A percentile compares a stretch with the other conserved stretches of the same genome.
These are phyloP conservation scores for Pythium pyrilobum DNA, from an alignment of 352 stramenopile genomes.

Conservation along the genomic window DNA sequence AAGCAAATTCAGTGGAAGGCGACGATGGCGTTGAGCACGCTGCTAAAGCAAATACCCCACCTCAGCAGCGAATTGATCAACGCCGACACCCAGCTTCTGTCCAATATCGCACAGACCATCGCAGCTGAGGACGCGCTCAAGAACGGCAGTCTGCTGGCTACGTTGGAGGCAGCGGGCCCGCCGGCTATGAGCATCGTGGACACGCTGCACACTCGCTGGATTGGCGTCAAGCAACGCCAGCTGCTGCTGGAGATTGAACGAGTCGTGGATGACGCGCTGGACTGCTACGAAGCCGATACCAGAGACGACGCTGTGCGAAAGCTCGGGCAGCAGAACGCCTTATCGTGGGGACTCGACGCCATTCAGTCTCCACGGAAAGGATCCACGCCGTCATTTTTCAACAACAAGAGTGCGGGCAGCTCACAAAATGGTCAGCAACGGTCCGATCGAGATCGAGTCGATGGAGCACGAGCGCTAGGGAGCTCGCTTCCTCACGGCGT, in stretches of 20 bases:
- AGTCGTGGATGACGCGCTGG: slow-evolving; percentile 65
- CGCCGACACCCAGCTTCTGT: slow-evolving; percentile 58
- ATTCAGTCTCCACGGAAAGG: slow-evolving; percentile 72
- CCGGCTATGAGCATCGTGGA: slow-evolving; percentile 2
- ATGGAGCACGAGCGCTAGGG: neutral
- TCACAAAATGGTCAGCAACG: neutral
- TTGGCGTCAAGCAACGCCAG: slow-evolving; percentile 68
- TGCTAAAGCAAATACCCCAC: slow-evolving; percentile 67
- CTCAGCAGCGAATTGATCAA: slow-evolving; percentile 33
- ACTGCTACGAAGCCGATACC: slow-evolving; percentile 50
- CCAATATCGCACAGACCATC: slow-evolving; percentile 49
- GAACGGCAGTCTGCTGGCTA: slow-evolving; percentile 11
- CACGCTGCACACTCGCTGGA: slow-evolving; percentile 58
- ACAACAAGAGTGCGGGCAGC: neutral
- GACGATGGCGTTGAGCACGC: slow-evolving; percentile 58
- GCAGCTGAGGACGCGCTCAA: slow-evolving; percentile 46
- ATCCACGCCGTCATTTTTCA: slow-evolving; percentile 10
- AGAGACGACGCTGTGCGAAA: slow-evolving; percentile 61
- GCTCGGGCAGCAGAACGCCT: slow-evolving; percentile 68
- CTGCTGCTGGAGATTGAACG: slow-evolving; percentile 60
- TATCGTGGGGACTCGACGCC: slow-evolving; percentile 79
- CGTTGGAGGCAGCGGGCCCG: slow-evolving; percentile 10
- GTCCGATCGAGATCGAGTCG: slow-evolving; percentile 10
- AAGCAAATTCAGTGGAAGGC: slow-evolving; percentile 79
- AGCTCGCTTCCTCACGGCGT: slow-evolving; percentile 44